phyloP scores from a whole-genome alignment of 768 basidiomycete species.

The Mycena crocata region DNA sequence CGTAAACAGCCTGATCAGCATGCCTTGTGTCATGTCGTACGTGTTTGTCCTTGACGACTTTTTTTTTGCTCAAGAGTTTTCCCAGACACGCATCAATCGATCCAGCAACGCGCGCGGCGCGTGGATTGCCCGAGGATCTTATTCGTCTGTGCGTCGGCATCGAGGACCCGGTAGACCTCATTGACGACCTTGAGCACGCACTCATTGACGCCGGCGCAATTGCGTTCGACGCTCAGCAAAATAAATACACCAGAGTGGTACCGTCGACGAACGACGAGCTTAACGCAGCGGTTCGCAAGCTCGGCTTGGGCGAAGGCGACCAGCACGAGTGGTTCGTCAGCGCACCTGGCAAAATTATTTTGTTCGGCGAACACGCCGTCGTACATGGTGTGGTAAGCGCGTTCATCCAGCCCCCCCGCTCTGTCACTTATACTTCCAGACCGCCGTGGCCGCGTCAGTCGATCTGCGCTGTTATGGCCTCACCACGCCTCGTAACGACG shows the following conservation, averaged over 20 bases:
- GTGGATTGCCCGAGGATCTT: conserved; percentile 97
- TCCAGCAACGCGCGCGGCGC: conserved; percentile 92
- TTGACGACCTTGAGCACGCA: conserved; percentile 95
- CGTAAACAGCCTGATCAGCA: conserved; percentile 97
- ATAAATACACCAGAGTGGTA: conserved; percentile 59
- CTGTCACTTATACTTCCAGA: conserved; percentile 57
- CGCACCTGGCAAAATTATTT: conserved; percentile 96
- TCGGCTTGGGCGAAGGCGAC: conserved; percentile 57
- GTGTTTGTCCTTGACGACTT: no score
- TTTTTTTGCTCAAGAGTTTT: no score
- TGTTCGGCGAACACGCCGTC: conserved; percentile 99
- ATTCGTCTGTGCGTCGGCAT: conserved; percentile 99
- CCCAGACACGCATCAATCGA: conserved; percentile 99
- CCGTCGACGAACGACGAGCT: conserved; percentile 51
- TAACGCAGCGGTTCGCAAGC: conserved; percentile 75
- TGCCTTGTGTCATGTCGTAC: conserved; percentile 99
- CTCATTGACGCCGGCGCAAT: conserved; percentile 94
- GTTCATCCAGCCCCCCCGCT: conserved; percentile 8
- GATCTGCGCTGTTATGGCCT: conserved; percentile 96
- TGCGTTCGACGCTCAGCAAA: conserved; percentile 63
- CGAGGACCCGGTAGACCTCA: conserved; percentile 91
- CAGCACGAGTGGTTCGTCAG: conserved; percentile 86
- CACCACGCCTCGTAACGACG: conserved; percentile 78
- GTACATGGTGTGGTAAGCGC: conserved; percentile 94
- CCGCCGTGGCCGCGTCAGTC: conserved; percentile 94